A percentile compares a stretch with the other conserved stretches of the same genome.
These are phyloP conservation scores for Aspergillus indologenus DNA, from an alignment of 495 filamentous ascomycete genomes.

Conservation along the genomic window DNA sequence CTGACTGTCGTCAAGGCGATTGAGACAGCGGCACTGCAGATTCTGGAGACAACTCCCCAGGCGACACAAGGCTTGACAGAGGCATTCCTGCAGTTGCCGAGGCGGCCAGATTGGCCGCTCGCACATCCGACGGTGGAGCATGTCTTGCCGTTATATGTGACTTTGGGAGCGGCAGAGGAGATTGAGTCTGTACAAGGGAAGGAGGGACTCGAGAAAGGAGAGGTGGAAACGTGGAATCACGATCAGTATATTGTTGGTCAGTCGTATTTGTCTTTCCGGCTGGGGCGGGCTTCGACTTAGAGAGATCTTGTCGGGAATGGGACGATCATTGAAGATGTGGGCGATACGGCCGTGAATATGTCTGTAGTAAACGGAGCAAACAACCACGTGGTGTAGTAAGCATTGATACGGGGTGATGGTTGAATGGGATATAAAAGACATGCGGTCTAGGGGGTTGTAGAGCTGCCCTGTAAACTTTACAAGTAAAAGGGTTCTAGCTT, in stretches of 20 bases:
- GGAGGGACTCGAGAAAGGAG: background rate
- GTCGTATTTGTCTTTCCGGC: constrained; percentile 4
- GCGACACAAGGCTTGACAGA: background rate
- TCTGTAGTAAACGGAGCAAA: too few relatives aligned
- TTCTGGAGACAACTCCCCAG: background rate
- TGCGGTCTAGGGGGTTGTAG: too few relatives aligned
- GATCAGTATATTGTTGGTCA: constrained; percentile 1
- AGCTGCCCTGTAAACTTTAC: too few relatives aligned
- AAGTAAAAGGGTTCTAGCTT: too few relatives aligned
- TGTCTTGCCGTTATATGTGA: constrained; percentile 4
- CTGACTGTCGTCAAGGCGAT: background rate
- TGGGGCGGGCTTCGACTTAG: background rate
- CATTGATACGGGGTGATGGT: too few relatives aligned
- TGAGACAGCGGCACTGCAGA: background rate
- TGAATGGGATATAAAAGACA: too few relatives aligned
- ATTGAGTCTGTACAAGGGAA: too few relatives aligned
- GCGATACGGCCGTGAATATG: too few relatives aligned
- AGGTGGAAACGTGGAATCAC: background rate
- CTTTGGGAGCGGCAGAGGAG: background rate
- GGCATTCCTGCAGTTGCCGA: background rate
- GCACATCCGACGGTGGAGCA: constrained; percentile 1
- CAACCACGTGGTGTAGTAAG: too few relatives aligned
- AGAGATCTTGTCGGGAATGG: too few relatives aligned
- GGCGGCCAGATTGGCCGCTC: background rate
- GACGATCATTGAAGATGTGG: too few relatives aligned